Percentiles rank a stretch among this genome's conserved stretches.
Conservation (phyloP, 2,329 filamentous ascomycete species). For the Aspergillus fructus region DNA sequence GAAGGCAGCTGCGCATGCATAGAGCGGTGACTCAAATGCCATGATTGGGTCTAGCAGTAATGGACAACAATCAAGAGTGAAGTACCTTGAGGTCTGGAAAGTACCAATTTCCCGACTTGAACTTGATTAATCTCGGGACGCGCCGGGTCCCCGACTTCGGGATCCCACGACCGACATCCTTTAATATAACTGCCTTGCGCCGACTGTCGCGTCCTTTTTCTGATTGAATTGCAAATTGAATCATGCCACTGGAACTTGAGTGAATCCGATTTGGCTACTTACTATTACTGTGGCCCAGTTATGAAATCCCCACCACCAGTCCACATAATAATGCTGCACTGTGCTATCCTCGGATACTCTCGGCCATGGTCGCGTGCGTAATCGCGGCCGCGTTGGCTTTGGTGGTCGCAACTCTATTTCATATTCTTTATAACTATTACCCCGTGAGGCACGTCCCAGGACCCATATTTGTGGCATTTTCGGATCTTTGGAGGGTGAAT, state of each 20-base stretch:
- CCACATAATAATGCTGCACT: not conserved
- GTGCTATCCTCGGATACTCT: not conserved
- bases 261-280: not conserved
- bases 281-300: not conserved
- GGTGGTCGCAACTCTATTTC: not conserved
- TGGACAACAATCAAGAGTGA: too few species aligned
- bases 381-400: slow-evolving; percentile 11
- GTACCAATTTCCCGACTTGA: not conserved
- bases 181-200: not conserved
- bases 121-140: not conserved
- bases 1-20: not conserved
- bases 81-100: too few species aligned
- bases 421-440: slow-evolving; percentile 15
- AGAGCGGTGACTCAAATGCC: not conserved
- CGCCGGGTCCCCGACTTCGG: slow-evolving; percentile 17
- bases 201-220: not conserved
- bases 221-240: too few species aligned
- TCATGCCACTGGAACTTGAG: not conserved
- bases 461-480: slow-evolving; percentile 13
- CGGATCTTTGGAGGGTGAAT: slow-evolving; percentile 14
- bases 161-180: slow-evolving; percentile 16
- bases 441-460: slow-evolving; percentile 17
- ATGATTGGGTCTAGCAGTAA: too few species aligned
- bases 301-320: not conserved
- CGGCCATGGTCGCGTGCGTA: slow-evolving; percentile 12